Evolutionary conservation across 2,329 filamentous ascomycete genomes (phyloP).

Genomic region (Penicillium concentricum): DNA sequence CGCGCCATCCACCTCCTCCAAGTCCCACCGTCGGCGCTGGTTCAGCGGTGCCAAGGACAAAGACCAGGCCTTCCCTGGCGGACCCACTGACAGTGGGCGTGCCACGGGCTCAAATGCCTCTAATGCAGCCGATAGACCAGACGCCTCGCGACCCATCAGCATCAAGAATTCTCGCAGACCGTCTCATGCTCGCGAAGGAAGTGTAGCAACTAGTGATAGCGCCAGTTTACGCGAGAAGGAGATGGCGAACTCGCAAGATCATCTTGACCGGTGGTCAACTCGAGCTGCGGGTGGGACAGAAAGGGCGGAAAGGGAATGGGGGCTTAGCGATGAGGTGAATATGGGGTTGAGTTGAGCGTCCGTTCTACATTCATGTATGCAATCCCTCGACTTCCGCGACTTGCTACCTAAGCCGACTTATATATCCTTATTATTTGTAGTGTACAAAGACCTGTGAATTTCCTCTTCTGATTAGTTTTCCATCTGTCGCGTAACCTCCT

Average conservation of each 20-base stretch:
- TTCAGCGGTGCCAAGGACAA: constrained; percentile 36
- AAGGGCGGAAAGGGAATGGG: constrained; percentile 60
- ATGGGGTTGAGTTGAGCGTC: constrained; percentile 77
- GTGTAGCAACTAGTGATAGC: constrained; percentile 30
- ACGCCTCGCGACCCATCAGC: constrained; percentile 31
- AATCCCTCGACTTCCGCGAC: background rate
- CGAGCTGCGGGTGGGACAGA: constrained; percentile 56
- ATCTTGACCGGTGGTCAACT: constrained; percentile 53
- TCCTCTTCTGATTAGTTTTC: background rate
- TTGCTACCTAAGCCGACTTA: background rate
- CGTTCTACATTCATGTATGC: background rate
- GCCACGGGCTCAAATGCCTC: constrained; percentile 16
- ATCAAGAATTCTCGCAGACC: constrained; percentile 29
- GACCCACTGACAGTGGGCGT: constrained; percentile 15
- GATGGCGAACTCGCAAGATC: constrained; percentile 44
- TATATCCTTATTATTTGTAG: constrained; percentile 1
- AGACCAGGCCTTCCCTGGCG: constrained; percentile 25
- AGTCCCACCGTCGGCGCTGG: constrained; percentile 39
- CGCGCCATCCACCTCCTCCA: constrained; percentile 29
- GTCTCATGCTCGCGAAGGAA: constrained; percentile 27
- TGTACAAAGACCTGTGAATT: background rate
- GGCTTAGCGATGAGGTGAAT: constrained; percentile 77
- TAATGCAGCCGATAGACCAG: background rate
- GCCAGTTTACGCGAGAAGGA: constrained; percentile 40
- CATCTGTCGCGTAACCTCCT: no score